Percentiles rank a stretch among this genome's conserved stretches.
Evolutionary conservation across 805 yeast genomes (phyloP).

Genomic region (Sugiyamaella qingdaonensis): DNA sequence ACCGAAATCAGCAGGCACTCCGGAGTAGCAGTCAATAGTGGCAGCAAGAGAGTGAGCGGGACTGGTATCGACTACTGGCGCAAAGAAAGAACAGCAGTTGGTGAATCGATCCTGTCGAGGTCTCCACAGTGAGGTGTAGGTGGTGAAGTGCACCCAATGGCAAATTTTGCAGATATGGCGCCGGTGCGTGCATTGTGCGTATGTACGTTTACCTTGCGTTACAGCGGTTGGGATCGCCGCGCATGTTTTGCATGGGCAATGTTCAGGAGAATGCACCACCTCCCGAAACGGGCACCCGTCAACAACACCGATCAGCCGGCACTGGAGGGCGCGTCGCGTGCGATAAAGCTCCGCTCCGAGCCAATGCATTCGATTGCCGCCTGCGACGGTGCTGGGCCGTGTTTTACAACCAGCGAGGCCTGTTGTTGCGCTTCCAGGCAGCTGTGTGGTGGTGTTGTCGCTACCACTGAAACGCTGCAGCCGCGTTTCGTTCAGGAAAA

Average conservation of each 20-base stretch:
- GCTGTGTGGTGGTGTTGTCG: too few species aligned
- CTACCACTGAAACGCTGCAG: too few species aligned
- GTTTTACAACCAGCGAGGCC: too few species aligned
- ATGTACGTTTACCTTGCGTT: not conserved
- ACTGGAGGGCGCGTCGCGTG: not conserved
- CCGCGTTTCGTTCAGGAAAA: too few species aligned
- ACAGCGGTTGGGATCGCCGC: not conserved
- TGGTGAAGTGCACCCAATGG: not conserved
- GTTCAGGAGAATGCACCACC: not conserved
- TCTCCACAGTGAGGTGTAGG: not conserved
- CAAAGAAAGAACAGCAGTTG: constrained; percentile 3
- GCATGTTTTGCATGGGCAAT: not conserved
- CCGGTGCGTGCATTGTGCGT: not conserved
- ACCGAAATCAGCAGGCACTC: not conserved
- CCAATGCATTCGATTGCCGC: too few species aligned
- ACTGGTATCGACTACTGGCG: not conserved
- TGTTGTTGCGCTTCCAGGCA: too few species aligned
- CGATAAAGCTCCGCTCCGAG: too few species aligned
- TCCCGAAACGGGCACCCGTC: not conserved
- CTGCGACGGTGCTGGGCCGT: too few species aligned
- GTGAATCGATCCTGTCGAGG: not conserved
- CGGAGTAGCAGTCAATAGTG: not conserved
- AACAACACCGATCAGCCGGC: not conserved
- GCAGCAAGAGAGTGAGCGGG: not conserved
- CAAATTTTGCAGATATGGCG: not conserved